These are phyloP conservation scores for Taphrina flavorubra DNA, from an alignment of 1,139 yeast genomes.

Conservation along the genomic window DNA sequence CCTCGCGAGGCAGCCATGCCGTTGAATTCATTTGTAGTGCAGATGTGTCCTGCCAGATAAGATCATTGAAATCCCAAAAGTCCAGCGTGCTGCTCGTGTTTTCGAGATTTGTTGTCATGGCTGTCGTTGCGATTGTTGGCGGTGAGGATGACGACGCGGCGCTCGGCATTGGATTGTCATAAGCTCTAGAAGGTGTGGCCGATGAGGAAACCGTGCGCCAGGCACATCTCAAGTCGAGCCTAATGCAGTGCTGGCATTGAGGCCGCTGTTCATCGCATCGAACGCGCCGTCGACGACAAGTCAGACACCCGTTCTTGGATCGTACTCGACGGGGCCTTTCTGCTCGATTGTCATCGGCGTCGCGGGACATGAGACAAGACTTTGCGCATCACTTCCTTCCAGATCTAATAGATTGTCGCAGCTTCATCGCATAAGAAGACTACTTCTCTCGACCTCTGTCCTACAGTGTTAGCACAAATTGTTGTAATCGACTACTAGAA, in stretches of 20 bases:
- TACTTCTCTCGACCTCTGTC: too few relatives aligned
- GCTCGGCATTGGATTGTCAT: neutral
- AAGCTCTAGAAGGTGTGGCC: neutral
- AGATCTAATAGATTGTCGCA: too few relatives aligned
- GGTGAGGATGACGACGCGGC: too few relatives aligned
- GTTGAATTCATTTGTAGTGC: neutral
- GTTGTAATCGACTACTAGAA: too few relatives aligned
- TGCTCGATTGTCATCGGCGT: neutral
- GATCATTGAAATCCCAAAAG: conserved; percentile 15
- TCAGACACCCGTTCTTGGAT: conserved; percentile 5
- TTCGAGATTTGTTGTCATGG: too few relatives aligned
- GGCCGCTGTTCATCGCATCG: neutral
- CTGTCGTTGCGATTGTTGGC: too few relatives aligned
- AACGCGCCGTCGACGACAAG: conserved; percentile 3
- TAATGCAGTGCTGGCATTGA: neutral
- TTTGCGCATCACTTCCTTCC: too few relatives aligned
- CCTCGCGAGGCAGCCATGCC: neutral
- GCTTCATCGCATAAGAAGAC: too few relatives aligned
- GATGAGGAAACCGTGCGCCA: neutral
- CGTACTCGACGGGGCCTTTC: neutral
- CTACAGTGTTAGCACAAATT: too few relatives aligned
- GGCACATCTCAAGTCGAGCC: neutral
- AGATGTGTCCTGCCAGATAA: conserved; percentile 10
- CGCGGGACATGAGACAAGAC: neutral
- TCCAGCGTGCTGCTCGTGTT: neutral